Evolutionary conservation across 1,139 yeast species (phyloP), one percentile per base, ranked within the genome.

Genomic region (Hyphopichia pseudoburtonii): DNA sequence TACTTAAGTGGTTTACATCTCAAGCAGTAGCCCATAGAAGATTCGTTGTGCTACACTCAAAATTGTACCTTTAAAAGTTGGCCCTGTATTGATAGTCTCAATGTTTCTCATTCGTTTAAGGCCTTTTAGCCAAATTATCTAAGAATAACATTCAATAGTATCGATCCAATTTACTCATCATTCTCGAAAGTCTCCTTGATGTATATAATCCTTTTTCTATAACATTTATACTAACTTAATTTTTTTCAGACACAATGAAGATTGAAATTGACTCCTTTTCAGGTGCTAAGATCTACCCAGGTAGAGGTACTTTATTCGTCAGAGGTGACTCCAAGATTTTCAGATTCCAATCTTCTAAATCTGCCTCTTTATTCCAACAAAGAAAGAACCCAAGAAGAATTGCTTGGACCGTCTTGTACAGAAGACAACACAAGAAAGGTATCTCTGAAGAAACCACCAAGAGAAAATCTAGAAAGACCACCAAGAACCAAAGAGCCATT

Each of bases 311-410:
- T 72, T 85, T 92, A 74, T 92, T 88, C 70, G 92, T 92, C 76
- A 90, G 99, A 80, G 97, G 97, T 65, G 99, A 92, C 89, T 89
- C 97, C 68, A 92, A 92, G 82, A 76, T 90, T 68, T 92, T 92
- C 95, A 89, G 99, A 84, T 92, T 94, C 95, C 95, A 86, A 76
- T 84, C 89, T 71, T 87, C 97, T 60, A 94, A 92, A 80, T 82
- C 95, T 68, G 94, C 96, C 64, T 89, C 98, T 70, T 85, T 92
- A 67, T 92, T 92, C 95, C 83, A 84, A 69, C 99, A 94, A 82
- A 89, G 97, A 85, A 92, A 92, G 95, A 92, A 94, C 90, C 99
- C 98, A 78, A 89, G 98, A 84, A 87, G 96, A 84, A 83, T 92
- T 70, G 85, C 97, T 56, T 92, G 99, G 99, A 92, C 99, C 58